These are phyloP conservation scores for Paspalum vaginatum DNA, from an alignment of 176 grass and related monocot species.

Conservation along the genomic window DNA sequence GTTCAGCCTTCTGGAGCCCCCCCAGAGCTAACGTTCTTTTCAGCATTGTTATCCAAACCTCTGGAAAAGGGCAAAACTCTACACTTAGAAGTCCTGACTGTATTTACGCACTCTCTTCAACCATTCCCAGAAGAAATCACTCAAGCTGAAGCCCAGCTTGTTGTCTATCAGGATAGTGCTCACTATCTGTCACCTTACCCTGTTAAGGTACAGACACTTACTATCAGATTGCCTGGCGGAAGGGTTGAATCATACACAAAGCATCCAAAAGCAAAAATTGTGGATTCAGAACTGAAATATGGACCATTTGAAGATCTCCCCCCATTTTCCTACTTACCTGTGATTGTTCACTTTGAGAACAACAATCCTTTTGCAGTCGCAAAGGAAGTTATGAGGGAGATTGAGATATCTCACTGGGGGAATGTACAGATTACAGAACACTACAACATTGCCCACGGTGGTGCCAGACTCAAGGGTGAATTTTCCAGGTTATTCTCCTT, in stretches of 20 bases:
- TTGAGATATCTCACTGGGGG: slow-evolving; percentile 98
- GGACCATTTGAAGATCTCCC: slow-evolving; percentile 76
- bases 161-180: slow-evolving; percentile 85
- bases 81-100: slow-evolving; percentile 67
- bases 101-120: slow-evolving; percentile 78
- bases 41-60: slow-evolving; percentile 65
- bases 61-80: slow-evolving; percentile 74
- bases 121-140: slow-evolving; percentile 98
- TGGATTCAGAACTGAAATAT: slow-evolving; percentile 85
- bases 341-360: slow-evolving; percentile 93
- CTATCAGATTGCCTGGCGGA: slow-evolving; percentile 84
- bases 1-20: slow-evolving; percentile 71
- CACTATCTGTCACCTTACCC: slow-evolving; percentile 85
- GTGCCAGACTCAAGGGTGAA: slow-evolving; percentile 88
- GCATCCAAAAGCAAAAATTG: slow-evolving; percentile 68
- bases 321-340: slow-evolving; percentile 72
- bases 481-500: slow-evolving; percentile 80
- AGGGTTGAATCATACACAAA: slow-evolving; percentile 95
- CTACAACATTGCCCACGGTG: slow-evolving; percentile 85
- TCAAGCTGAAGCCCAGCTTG: slow-evolving; percentile 90
- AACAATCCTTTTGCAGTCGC: slow-evolving; percentile 92
- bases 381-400: slow-evolving; percentile 86
- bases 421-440: slow-evolving; percentile 90
- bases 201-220: slow-evolving; percentile 81
- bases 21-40: slow-evolving; percentile 79